A percentile compares a stretch with the other conserved stretches of the same genome.
These are phyloP conservation scores for Lichtheimia corymbifera DNA, from an alignment of 371 early-diverging fungal species.

Conservation along the genomic window DNA sequence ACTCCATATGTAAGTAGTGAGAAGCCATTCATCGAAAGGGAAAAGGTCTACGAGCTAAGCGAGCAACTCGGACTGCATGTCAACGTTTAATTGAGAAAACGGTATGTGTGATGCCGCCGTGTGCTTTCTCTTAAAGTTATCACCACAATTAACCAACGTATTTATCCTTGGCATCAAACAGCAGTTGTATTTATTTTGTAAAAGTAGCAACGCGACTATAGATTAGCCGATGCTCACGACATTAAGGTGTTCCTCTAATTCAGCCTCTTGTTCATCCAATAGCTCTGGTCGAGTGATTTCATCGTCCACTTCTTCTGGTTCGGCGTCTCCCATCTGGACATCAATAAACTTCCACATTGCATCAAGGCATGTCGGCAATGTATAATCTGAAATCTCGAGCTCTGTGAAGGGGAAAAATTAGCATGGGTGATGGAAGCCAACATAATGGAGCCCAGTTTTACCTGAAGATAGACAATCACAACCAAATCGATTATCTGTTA, in stretches of 20 bases:
- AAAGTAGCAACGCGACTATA: neutral
- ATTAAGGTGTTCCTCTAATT: slow-evolving; percentile 25
- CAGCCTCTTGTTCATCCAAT: slow-evolving; percentile 27
- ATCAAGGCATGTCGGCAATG: slow-evolving; percentile 27
- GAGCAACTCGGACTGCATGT: too few relatives aligned
- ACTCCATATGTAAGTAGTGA: too few relatives aligned
- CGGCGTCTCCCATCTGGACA: slow-evolving; percentile 40
- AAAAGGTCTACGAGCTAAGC: too few relatives aligned
- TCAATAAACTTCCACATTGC: slow-evolving; percentile 37
- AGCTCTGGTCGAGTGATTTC: slow-evolving; percentile 14
- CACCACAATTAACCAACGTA: too few relatives aligned
- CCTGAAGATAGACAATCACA: slow-evolving; percentile 41
- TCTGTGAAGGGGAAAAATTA: slow-evolving; percentile 15
- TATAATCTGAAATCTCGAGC: slow-evolving; percentile 41
- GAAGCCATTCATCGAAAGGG: too few relatives aligned
- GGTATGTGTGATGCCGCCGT: too few relatives aligned
- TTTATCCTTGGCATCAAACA: neutral
- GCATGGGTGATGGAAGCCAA: neutral
- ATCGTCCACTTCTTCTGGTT: slow-evolving; percentile 16
- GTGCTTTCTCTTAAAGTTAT: too few relatives aligned
- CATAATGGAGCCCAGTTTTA: slow-evolving; percentile 5
- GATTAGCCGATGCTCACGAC: slow-evolving; percentile 19
- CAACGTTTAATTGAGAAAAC: too few relatives aligned
- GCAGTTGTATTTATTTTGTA: neutral
- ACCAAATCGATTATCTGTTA: slow-evolving; percentile 36